phyloP scores from a whole-genome alignment of 139 green algal species.

The Diplosphaera chodatii region DNA sequence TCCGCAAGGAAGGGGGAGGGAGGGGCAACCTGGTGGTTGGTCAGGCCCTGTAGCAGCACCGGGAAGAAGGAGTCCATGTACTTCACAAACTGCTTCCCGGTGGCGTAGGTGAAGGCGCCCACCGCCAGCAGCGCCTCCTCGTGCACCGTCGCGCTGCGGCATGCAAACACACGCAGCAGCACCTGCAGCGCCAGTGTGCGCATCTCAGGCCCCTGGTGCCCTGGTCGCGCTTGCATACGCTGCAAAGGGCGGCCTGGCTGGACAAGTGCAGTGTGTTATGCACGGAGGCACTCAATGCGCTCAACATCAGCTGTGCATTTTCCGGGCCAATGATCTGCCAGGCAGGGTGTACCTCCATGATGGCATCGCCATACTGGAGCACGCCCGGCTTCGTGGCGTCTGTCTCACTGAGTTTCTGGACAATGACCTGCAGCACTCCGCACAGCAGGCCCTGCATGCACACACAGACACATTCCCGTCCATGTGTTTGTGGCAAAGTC shows the following conservation, averaged over 20 bases:
- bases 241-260: too few species aligned
- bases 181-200: not conserved
- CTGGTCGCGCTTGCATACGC: too few species aligned
- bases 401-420: slow-evolving; percentile 75
- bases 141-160: slow-evolving; percentile 61
- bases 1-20: not conserved
- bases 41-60: slow-evolving; percentile 77
- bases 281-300: too few species aligned
- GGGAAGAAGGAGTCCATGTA: slow-evolving; percentile 86
- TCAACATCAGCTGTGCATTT: too few species aligned
- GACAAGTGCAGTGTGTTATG: too few species aligned
- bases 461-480: too few species aligned
- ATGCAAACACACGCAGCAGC: slow-evolving; percentile 37
- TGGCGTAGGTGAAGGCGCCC: slow-evolving; percentile 76
- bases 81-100: slow-evolving; percentile 77
- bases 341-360: slow-evolving; percentile 69
- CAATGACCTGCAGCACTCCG: slow-evolving; percentile 82
- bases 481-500: too few species aligned
- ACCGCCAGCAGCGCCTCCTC: slow-evolving; percentile 95
- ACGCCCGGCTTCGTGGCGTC: slow-evolving; percentile 62
- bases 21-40: slow-evolving; percentile 61
- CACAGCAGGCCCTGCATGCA: slow-evolving; percentile 82
- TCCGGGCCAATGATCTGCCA: too few species aligned
- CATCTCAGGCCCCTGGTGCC: too few species aligned
- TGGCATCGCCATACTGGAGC: slow-evolving; percentile 67